phyloP scores from a whole-genome alignment of 1,139 yeast species.

The Yamadazyma aaseri region DNA sequence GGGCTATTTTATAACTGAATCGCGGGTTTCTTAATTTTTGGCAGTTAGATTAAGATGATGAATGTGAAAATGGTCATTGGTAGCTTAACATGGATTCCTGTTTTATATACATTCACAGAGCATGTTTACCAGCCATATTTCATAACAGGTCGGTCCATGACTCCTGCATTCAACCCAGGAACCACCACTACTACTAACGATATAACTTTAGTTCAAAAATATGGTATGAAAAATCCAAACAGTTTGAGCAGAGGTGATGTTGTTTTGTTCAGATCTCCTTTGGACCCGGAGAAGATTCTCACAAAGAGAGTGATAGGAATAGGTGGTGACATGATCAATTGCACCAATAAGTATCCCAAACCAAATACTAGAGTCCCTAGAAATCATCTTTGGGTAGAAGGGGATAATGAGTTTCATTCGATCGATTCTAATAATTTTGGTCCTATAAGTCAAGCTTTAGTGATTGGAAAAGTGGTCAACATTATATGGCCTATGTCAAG shows the following conservation, averaged over 20 bases:
- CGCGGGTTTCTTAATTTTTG: background rate
- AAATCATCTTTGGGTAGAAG: constrained; percentile 92
- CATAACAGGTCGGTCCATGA: constrained; percentile 85
- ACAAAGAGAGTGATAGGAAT: constrained; percentile 77
- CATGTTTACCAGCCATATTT: constrained; percentile 73
- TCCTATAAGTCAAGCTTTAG: constrained; percentile 75
- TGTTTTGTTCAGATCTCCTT: constrained; percentile 74
- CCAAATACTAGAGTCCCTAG: constrained; percentile 62
- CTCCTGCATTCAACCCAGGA: constrained; percentile 82
- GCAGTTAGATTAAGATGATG: background rate
- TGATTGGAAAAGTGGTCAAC: constrained; percentile 66
- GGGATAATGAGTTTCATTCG: constrained; percentile 82
- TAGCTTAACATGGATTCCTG: constrained; percentile 73
- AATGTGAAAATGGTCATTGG: constrained; percentile 22
- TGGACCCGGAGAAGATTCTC: constrained; percentile 67
- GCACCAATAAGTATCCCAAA: constrained; percentile 64
- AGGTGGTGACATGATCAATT: constrained; percentile 64
- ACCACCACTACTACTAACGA: constrained; percentile 52
- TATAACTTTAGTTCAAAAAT: constrained; percentile 71
- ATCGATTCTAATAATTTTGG: constrained; percentile 85
- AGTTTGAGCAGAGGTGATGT: constrained; percentile 65
- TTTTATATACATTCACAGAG: constrained; percentile 63
- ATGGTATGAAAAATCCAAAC: constrained; percentile 47
- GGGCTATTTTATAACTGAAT: background rate
- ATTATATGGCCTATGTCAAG: constrained; percentile 71